Percentiles rank a stretch among this genome's conserved stretches.
Conservation (phyloP, 2,329 filamentous ascomycete species). For the Hymenoscyphus repandus region DNA sequence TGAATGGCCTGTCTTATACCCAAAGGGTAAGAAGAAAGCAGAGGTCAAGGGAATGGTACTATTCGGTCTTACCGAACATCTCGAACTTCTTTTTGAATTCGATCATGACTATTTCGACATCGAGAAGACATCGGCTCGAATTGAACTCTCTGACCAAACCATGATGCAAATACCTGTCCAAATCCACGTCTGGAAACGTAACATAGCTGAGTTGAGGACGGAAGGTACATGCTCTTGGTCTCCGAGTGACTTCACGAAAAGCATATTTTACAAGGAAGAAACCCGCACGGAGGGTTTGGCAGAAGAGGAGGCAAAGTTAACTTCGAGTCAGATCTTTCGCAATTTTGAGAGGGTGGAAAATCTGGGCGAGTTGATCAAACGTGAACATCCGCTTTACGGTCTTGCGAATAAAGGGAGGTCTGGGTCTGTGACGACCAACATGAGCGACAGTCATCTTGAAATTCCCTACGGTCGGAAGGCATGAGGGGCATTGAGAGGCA, state of each 20-base stretch:
- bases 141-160: background rate
- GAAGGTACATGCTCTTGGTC: background rate
- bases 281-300: background rate
- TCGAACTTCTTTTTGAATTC: background rate
- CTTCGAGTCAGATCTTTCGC: background rate
- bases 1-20: background rate
- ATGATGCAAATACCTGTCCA: background rate
- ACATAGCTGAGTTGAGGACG: background rate
- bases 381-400: background rate
- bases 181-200: background rate
- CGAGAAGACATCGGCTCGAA: background rate
- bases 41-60: background rate
- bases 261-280: background rate
- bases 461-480: background rate
- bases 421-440: background rate
- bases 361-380: background rate
- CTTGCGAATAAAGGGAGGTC: background rate
- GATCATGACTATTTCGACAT: background rate
- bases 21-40: background rate
- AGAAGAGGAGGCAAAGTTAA: background rate
- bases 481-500: background rate
- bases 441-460: background rate
- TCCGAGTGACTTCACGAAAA: background rate
- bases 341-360: background rate
- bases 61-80: background rate